Base-by-base conservation (phyloP, 2,329 filamentous ascomycete species). In the Polytolypa hystricis region DNA sequence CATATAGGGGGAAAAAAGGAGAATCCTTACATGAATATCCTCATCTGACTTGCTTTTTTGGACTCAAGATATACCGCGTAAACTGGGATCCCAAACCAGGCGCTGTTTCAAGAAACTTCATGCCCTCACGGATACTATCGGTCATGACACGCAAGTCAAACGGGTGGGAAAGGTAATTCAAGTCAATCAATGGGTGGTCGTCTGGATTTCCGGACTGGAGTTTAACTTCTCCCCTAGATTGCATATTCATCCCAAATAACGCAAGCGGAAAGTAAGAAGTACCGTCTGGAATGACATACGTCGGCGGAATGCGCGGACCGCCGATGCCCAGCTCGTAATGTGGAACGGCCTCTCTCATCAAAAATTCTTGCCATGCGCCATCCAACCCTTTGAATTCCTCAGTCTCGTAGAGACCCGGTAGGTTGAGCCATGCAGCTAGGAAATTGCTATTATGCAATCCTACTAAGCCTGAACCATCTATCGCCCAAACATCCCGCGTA, bases 301-400 rank as follows among this genome's bases (percentile, higher is more conserved):
- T 32, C 14, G 27, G 35, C 6, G 21, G 28, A 2, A 32, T 14
- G 15, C 12, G 7, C 12, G 28, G 30, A 9, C 35, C 21, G n/a
- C 12, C 35, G 2, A 27, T 12, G 6, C 65, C 40, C 16, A 73
- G 49, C 44, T 77, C 73, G 47, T 61, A 73, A 32, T 66, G 58
- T 1, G 73, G 73, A 3, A 76, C 61, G 2, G 64, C 69, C 4
- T 61, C 56, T 21, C 57, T 56, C 21, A 44, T 48, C 0, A 77
- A 46, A 38, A 58, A 64, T 1, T 49, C 47, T 45, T 67, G 61
- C 14, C 60, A 52, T 1, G 54, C 39, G 0, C 44, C n/a, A 15
- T 42, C 41, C 29, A 43, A 20, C 16, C 16, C 25, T 17, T 41
- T 18, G 21, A 38, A 43, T 20, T 43, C 41, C 4, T 34, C 30